Evolutionary conservation across 2,329 filamentous ascomycete genomes (phyloP).

Genomic region (Penicillium sp.): DNA sequence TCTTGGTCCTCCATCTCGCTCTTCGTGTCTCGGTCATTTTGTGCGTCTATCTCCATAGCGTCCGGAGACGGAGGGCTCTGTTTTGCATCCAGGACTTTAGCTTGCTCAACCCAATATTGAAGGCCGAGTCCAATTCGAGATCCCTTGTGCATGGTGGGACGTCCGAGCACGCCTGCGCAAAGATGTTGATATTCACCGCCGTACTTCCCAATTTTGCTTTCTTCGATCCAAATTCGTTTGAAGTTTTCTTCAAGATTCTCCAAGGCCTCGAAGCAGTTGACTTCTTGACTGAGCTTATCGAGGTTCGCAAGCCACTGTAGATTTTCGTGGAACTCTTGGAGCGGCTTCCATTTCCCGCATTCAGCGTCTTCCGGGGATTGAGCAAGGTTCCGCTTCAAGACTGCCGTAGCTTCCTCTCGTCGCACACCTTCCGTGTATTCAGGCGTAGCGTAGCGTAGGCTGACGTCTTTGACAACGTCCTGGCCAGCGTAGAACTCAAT

Average conservation of each 20-base stretch:
- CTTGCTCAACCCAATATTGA: constrained; percentile 43
- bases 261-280: constrained; percentile 48
- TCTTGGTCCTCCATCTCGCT: constrained; percentile 19
- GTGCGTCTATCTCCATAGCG: constrained; percentile 34
- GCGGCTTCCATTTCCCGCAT: constrained; percentile 34
- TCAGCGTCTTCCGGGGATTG: constrained; percentile 33
- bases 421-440: constrained; percentile 41
- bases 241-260: constrained; percentile 43
- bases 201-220: constrained; percentile 33
- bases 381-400: constrained; percentile 41
- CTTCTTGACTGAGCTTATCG: constrained; percentile 44
- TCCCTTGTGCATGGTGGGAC: constrained; percentile 41
- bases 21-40: constrained; percentile 19
- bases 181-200: constrained; percentile 37
- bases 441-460: constrained; percentile 42
- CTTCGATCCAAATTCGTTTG: constrained; percentile 43
- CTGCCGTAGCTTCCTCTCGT: constrained; percentile 42
- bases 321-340: constrained; percentile 43
- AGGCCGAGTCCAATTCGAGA: constrained; percentile 40
- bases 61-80: constrained; percentile 25
- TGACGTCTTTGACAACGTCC: constrained; percentile 44
- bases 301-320: constrained; percentile 44
- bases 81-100: constrained; percentile 34
- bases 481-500: constrained; percentile 43
- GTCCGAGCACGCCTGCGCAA: constrained; percentile 42